Base-by-base conservation (phyloP, 1,284 basidiomycete genomes). In the Puccinia triticina region DNA sequence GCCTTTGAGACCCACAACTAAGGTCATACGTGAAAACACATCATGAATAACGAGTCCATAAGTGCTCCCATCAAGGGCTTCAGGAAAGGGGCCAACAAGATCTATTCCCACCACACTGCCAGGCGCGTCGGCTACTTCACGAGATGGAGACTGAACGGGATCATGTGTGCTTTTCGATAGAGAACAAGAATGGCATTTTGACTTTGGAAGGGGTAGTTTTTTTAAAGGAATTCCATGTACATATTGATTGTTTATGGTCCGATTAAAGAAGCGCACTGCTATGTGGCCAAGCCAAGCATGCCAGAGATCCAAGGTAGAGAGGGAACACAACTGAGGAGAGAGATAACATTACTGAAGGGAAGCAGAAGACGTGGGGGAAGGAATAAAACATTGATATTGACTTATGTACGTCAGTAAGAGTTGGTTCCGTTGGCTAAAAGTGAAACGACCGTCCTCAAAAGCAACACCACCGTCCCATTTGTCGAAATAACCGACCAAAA, bases 231-330 rank as follows among this genome's bases (percentile, higher is more conserved):
- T 4, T 16, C 67, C 67, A 23, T 16, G 3, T 16, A 69, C 46
- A 46, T 11, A 69, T 29, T 43, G n/a, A 16, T n/a, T 16, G 1
- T 43, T 46, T 1, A 69, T 69, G 4, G 67, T 46, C 5, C 46
- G 23, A 48, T 69, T 69, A 7, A 69, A n/a, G 12, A 29, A 69
- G 12, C 55, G n/a, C 4, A 76, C 23, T 2, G 29, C 74, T 0
- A 76, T 14, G 18, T 76, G 74, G 16, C 74, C 55, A 4, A 76
- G 37, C 1, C 74, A 18, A 5, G 53, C 34, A 61, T 76, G 74
- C 74, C 74, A 76, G 1, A 40, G 32, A 0, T 37, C 8, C 0
- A 55, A 46, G 37, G 16, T 3, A 48, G 40, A 69, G 3, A 43
- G 8, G 26, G 46, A 7, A 46, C 40, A 69, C 14, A 48, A 18